Evolutionary conservation across 2,329 filamentous ascomycete genomes (phyloP), one percentile per base, ranked within the genome.

Genomic region (Botrytis tulipae): DNA sequence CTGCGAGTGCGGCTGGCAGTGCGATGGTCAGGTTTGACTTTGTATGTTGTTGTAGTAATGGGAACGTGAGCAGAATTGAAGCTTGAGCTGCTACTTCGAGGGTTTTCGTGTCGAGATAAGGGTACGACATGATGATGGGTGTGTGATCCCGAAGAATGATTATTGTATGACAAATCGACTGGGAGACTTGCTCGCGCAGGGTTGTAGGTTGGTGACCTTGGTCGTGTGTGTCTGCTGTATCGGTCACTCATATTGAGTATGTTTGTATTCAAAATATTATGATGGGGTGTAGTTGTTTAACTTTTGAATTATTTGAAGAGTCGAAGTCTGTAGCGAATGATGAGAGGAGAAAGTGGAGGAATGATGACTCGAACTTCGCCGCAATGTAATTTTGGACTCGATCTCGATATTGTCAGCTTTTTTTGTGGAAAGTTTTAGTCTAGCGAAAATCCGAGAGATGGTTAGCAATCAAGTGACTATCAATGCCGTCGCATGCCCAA

Each of bases 161-260:
- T 69, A 35, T 37, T 67, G 35, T 75, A 74, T 35, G 72, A 70
- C 22, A 86, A 82, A 78, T 83, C 84, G 66, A 85, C 83, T 29
- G 88, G 88, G 80, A 89, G 80, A 42, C 87, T 89, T 67, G 86
- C 81, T 73, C 87, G 85, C 73, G 86, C 87, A 66, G 87, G 86
- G 77, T 86, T 87, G 79, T 82, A 82, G 16, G 82, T 80, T 75
- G 83, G 83, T 73, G 86, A 84, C 75, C 86, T 83, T 73, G 83
- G 83, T 74, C 84, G 80, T 70, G 80, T 73, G 72, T 84, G 82
- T 76, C 81, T 80, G 78, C 87, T 85, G 73, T 84, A 84, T 76
- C 81, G 79, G 78, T 88, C 86, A 70, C 83, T 79, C 86, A 88
- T 88, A 61, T 75, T 82, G 80, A 46, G 22, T 44, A 25, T 46